Evolutionary conservation across 148 eudicot species (phyloP).

Genomic region (Selenicereus undatus): DNA sequence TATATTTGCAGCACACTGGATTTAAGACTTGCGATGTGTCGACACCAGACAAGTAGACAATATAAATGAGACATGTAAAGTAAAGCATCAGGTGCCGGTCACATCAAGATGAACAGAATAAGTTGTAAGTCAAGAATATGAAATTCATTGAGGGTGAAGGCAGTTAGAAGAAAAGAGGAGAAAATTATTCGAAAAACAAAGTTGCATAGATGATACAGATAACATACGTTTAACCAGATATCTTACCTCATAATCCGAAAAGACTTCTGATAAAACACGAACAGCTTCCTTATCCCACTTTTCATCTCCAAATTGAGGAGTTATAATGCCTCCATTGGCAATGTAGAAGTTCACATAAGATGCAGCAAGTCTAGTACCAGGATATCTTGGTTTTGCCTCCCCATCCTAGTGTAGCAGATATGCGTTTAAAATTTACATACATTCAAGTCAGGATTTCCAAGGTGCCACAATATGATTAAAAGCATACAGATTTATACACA

Average conservation of each 20-base stretch:
- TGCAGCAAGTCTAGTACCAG: slow-evolving; percentile 90
- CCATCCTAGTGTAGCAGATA: slow-evolving; percentile 46
- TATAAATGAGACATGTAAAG: too few relatives aligned
- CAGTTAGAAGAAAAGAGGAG: neutral
- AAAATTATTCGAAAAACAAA: neutral
- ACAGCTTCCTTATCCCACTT: slow-evolving; percentile 90
- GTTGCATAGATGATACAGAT: slow-evolving; percentile 9
- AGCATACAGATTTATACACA: too few relatives aligned
- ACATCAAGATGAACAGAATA: too few relatives aligned
- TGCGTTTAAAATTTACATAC: neutral
- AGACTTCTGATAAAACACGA: slow-evolving; percentile 57
- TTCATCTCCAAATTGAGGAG: slow-evolving; percentile 89
- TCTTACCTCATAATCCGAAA: slow-evolving; percentile 67
- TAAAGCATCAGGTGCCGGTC: too few relatives aligned
- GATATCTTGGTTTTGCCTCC: slow-evolving; percentile 68
- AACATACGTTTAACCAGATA: neutral
- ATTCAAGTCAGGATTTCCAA: too few relatives aligned
- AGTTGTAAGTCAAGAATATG: neutral
- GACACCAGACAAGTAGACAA: too few relatives aligned
- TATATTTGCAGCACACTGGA: too few relatives aligned
- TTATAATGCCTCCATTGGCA: slow-evolving; percentile 79
- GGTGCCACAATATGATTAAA: too few relatives aligned
- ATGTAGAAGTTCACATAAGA: slow-evolving; percentile 92
- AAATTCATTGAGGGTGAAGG: neutral
- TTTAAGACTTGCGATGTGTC: too few relatives aligned